Evolutionary conservation across 306 rosid genomes (phyloP).

Genomic region (Prunus davidiana): DNA sequence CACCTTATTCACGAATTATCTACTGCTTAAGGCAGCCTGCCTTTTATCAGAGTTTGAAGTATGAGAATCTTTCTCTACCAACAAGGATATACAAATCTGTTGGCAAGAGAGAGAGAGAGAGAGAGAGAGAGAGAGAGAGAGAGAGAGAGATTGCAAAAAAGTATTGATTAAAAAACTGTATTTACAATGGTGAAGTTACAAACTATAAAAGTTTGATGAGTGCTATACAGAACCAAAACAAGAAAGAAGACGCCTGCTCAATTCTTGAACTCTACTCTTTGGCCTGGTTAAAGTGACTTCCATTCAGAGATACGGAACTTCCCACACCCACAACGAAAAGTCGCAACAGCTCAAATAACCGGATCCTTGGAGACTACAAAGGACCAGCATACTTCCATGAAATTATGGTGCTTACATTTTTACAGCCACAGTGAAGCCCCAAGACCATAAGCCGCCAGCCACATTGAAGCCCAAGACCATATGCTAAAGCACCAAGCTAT

Average conservation of each 20-base stretch:
- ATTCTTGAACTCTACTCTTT: not conserved
- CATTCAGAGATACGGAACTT: not conserved
- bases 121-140: not conserved
- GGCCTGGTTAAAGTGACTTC: not conserved
- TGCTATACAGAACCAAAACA: not conserved
- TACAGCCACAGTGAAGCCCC: not conserved
- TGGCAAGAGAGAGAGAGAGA: not conserved
- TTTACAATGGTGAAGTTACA: not conserved
- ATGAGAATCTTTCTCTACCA: too few species aligned
- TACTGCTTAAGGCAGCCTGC: too few species aligned
- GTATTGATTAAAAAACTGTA: not conserved
- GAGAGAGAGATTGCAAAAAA: not conserved
- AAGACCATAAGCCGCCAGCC: not conserved
- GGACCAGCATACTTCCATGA: not conserved
- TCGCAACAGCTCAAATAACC: constrained; percentile 9
- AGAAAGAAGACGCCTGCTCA: not conserved
- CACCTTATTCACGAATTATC: too few species aligned
- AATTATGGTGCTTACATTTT: constrained; percentile 10
- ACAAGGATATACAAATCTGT: not conserved
- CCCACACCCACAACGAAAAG: not conserved
- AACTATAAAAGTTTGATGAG: not conserved
- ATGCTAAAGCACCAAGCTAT: not conserved
- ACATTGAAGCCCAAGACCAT: not conserved
- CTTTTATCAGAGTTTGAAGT: too few species aligned
- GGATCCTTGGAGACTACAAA: not conserved